Conservation (phyloP, 1,284 basidiomycete genomes). For the Ustilago xerochloae region DNA sequence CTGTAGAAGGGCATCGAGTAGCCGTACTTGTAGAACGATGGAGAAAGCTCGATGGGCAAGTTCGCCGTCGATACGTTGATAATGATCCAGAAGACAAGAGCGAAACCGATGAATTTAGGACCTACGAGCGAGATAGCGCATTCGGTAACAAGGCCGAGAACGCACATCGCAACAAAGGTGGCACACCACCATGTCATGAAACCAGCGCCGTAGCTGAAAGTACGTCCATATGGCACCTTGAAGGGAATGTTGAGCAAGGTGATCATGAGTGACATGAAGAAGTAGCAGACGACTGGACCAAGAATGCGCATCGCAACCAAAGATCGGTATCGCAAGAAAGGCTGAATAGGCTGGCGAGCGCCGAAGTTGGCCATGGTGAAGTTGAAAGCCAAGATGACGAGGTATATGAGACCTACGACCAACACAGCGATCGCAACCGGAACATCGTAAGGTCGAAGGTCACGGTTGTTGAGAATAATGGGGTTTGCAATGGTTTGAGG, state of each 20-base stretch:
- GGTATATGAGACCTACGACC: conserved; percentile 81
- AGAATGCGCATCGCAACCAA: conserved; percentile 54
- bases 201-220: conserved; percentile 58
- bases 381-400: conserved; percentile 73
- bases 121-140: conserved; percentile 56
- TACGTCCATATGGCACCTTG: conserved; percentile 53
- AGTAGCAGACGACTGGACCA: conserved; percentile 47
- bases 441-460: conserved; percentile 77
- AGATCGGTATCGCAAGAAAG: conserved; percentile 51
- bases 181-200: conserved; percentile 61
- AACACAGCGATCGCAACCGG: conserved; percentile 79
- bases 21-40: conserved; percentile 56
- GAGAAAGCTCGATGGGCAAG: conserved; percentile 46
- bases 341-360: conserved; percentile 47
- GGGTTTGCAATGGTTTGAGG: conserved; percentile 74
- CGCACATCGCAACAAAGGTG: conserved; percentile 57
- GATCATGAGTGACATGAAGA: conserved; percentile 60
- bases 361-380: conserved; percentile 54
- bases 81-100: conserved; percentile 60
- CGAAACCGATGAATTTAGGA: conserved; percentile 55
- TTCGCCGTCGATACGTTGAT: conserved; percentile 59
- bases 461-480: conserved; percentile 72
- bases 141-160: conserved; percentile 57
- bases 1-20: conserved; percentile 65
- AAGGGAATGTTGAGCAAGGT: conserved; percentile 62